phyloP scores from a whole-genome alignment of 2,329 filamentous ascomycete genomes.

The Aspergillus cejpii region DNA sequence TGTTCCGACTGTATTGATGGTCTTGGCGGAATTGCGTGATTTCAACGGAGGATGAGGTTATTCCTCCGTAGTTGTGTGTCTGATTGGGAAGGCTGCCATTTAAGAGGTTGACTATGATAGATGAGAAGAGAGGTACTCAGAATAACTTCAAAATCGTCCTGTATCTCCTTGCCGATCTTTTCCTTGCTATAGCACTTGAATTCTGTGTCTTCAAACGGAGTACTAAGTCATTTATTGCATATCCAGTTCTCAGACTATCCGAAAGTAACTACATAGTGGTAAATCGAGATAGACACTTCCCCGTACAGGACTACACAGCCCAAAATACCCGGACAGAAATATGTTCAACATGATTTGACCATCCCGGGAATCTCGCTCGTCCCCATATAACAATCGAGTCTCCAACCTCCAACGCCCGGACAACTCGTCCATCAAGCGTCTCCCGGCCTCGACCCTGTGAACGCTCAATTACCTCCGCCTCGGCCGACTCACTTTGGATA shows the following conservation, averaged over 20 bases:
- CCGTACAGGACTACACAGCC: conserved; percentile 32
- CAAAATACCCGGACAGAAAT: conserved; percentile 33
- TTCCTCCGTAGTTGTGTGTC: neutral
- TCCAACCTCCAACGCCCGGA: conserved; percentile 31
- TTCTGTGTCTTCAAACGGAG: no score
- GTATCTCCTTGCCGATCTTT: no score
- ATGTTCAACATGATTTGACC: conserved; percentile 31
- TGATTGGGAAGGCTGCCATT: conserved; percentile 3
- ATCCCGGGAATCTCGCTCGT: conserved; percentile 33
- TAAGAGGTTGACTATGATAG: no score
- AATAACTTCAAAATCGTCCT: no score
- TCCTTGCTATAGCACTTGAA: no score
- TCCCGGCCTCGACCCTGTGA: conserved; percentile 29
- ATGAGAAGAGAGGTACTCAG: no score
- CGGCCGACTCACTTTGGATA: conserved; percentile 24
- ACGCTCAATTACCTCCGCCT: conserved; percentile 28
- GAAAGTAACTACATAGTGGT: no score
- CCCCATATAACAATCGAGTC: conserved; percentile 37
- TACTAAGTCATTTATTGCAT: no score
- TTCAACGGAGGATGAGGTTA: conserved; percentile 8
- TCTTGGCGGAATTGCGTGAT: conserved; percentile 36
- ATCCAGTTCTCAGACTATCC: no score
- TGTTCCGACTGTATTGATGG: conserved; percentile 10
- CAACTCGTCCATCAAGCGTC: conserved; percentile 32
- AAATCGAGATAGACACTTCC: no score